These are phyloP conservation scores for Spathaspora gorwiae DNA, from an alignment of 805 yeast genomes.

Conservation along the genomic window DNA sequence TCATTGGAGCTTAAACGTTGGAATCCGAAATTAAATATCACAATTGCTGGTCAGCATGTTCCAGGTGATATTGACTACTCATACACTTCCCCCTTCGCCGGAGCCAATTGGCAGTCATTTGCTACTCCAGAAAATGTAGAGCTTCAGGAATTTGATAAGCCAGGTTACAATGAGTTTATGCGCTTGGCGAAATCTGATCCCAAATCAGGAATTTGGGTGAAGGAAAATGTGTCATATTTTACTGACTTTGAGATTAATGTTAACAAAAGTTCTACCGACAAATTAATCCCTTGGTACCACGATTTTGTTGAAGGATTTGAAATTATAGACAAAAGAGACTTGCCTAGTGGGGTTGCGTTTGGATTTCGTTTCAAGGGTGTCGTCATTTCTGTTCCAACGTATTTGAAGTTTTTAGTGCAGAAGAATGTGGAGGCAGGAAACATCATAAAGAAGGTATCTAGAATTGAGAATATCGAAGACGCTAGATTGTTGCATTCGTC, in stretches of 20 bases:
- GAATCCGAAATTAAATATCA: constrained; percentile 18
- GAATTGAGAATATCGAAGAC: constrained; percentile 42
- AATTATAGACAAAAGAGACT: constrained; percentile 27
- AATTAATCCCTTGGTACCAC: constrained; percentile 43
- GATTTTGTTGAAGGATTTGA: constrained; percentile 38
- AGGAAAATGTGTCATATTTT: constrained; percentile 14
- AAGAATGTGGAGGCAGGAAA: constrained; percentile 47
- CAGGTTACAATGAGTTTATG: constrained; percentile 45
- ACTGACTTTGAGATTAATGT: constrained; percentile 9
- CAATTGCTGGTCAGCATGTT: constrained; percentile 33
- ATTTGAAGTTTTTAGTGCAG: constrained; percentile 48
- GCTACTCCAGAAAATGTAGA: constrained; percentile 38
- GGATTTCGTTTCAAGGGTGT: constrained; percentile 53
- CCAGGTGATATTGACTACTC: constrained; percentile 53
- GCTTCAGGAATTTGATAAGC: constrained; percentile 41
- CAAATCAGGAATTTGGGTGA: constrained; percentile 42
- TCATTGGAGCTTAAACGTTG: constrained; percentile 26
- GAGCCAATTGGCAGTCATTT: constrained; percentile 68
- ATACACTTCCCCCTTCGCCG: constrained; percentile 66
- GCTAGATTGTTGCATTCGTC: constrained; percentile 40
- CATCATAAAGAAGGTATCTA: constrained; percentile 34
- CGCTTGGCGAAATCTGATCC: constrained; percentile 46
- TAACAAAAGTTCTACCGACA: constrained; percentile 4
- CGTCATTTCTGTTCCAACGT: constrained; percentile 55
- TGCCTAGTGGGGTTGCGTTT: constrained; percentile 32